Evolutionary conservation across 2,329 filamentous ascomycete genomes (phyloP).

Genomic region (Sporothrix globosa): DNA sequence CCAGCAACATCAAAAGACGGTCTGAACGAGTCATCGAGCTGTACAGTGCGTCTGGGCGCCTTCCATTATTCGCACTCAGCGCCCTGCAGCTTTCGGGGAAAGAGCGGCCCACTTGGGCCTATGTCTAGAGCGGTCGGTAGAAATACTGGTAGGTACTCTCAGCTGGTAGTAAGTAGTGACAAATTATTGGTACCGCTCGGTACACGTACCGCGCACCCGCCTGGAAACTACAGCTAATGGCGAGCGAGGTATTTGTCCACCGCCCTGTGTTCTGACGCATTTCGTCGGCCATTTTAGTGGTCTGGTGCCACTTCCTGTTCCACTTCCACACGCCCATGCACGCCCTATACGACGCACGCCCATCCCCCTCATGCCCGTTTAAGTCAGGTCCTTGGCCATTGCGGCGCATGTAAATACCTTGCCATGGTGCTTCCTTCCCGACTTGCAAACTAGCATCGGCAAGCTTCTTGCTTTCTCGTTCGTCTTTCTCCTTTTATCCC

Average conservation of each 20-base stretch:
- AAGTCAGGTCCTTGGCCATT: background rate
- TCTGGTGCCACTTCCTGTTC: slow-evolving; percentile 6
- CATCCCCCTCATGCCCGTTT: slow-evolving; percentile 18
- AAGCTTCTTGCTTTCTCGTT: slow-evolving; percentile 27
- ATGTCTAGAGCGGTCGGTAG: slow-evolving; percentile 22
- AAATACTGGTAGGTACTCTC: slow-evolving; percentile 13
- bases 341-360: slow-evolving; percentile 2
- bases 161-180: background rate
- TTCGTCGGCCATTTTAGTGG: slow-evolving; percentile 30
- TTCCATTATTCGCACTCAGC: slow-evolving; percentile 15
- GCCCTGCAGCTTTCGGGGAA: slow-evolving; percentile 27
- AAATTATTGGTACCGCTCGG: background rate
- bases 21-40: slow-evolving; percentile 22
- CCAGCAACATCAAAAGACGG: slow-evolving; percentile 19
- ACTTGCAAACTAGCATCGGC: slow-evolving; percentile 25
- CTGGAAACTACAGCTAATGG: slow-evolving; percentile 32
- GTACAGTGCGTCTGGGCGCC: slow-evolving; percentile 3
- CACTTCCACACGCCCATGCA: slow-evolving; percentile 1
- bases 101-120: slow-evolving; percentile 21
- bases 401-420: slow-evolving; percentile 28
- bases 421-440: slow-evolving; percentile 29
- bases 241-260: slow-evolving; percentile 35
- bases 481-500: slow-evolving; percentile 16
- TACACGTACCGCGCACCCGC: slow-evolving; percentile 18
- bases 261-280: slow-evolving; percentile 28